Percentiles rank a stretch among this genome's conserved stretches.
phyloP scores from a whole-genome alignment of 495 filamentous ascomycete species.

The Bombardia bombarda region DNA sequence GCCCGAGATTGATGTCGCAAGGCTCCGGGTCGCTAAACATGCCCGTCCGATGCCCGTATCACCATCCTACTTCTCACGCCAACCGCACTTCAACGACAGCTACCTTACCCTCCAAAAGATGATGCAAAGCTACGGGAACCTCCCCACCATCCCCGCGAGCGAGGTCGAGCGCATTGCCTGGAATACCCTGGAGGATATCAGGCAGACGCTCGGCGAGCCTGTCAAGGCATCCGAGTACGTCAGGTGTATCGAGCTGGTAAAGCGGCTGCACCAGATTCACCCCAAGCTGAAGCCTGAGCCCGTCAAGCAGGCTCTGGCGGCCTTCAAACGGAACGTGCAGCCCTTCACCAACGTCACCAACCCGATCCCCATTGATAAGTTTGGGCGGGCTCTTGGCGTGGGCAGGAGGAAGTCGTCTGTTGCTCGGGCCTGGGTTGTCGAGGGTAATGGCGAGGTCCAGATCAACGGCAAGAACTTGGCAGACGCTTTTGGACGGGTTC shows the following conservation, averaged over 20 bases:
- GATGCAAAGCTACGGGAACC: conserved; percentile 56
- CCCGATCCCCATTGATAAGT: conserved; percentile 55
- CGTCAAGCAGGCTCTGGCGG: conserved; percentile 52
- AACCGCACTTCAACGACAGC: conserved; percentile 77
- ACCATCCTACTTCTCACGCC: conserved; percentile 87
- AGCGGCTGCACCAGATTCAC: conserved; percentile 78
- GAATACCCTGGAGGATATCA: conserved; percentile 72
- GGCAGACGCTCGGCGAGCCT: conserved; percentile 62
- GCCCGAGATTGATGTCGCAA: conserved; percentile 7
- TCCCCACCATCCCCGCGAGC: conserved; percentile 56
- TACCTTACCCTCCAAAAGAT: conserved; percentile 65
- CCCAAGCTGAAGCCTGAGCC: conserved; percentile 65
- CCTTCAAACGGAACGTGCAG: conserved; percentile 70
- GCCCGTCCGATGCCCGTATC: conserved; percentile 76
- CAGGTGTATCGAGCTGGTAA: conserved; percentile 63
- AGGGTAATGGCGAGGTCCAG: conserved; percentile 82
- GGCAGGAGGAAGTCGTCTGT: conserved; percentile 80
- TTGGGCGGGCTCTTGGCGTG: conserved; percentile 66
- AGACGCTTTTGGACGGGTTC: conserved; percentile 73
- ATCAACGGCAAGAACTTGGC: conserved; percentile 80
- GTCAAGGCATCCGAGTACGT: conserved; percentile 75
- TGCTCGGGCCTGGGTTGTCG: conserved; percentile 78
- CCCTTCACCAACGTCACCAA: conserved; percentile 52
- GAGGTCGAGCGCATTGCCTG: conserved; percentile 75
- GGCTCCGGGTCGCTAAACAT: not conserved